Base-by-base conservation (phyloP, 2,329 filamentous ascomycete genomes). In the Ceratocystiopsis minuta region DNA sequence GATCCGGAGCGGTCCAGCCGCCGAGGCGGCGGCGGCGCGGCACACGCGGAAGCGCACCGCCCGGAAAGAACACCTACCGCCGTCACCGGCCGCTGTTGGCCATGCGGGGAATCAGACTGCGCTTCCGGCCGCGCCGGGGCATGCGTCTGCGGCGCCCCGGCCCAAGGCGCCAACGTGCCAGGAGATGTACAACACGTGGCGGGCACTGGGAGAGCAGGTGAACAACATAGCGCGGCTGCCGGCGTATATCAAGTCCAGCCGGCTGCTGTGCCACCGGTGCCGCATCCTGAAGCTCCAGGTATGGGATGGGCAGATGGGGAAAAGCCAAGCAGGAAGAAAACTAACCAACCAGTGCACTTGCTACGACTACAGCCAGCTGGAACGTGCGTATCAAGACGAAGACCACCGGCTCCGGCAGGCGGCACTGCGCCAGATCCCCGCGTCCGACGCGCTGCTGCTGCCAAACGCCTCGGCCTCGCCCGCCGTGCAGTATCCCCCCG, bases 161-260 rank as follows among this genome's bases (percentile, higher is more conserved):
- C 24, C 24, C 5, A 6, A 10, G 2, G 24, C 7, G 32, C 48
- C 48, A 1, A 46, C 48, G 2, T 34, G 47, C 15, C 48, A 50
- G 20, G 48, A 50, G 5, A 47, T 50, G 48, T 50, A 50, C 46
- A 50, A 50, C 41, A 44, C 48, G 4, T 48, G 46, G 48, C 43
- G 48, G 1, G 41, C 48, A 0, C 36, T 50, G 12, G 45, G 45
- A 16, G 43, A 48, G 5, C 42, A 48, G 18, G 17, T 50, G 3
- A 32, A 36, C 13, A 28, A 41, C 3, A 45, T 47, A 15, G 17
- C 36, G 7, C 43, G 48, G 5, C 39, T 50, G 16, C 48, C 48
- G 15, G 43, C 47, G 45, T 46, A 40, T 6, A 40, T 50, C 36
- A 42, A 43, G 14, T 42, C 42, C 14, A 43, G 43, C 16, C 35